phyloP scores from a whole-genome alignment of 2,329 filamentous ascomycete species.

The Apiospora phragmitis region DNA sequence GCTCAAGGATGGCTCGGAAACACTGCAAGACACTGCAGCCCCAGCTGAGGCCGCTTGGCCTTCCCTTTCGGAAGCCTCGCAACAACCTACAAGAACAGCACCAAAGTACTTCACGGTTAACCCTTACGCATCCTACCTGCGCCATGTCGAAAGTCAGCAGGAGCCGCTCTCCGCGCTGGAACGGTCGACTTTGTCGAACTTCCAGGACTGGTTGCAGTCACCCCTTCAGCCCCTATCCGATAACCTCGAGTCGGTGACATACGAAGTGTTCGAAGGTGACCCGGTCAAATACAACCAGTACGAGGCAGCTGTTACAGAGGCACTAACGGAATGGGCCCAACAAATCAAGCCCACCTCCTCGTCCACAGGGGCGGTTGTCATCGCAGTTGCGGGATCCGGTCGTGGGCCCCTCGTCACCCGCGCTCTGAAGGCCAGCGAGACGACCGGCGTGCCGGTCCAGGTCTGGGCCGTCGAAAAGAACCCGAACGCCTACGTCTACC shows the following conservation, averaged over 20 bases:
- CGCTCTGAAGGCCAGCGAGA: slow-evolving; percentile 76
- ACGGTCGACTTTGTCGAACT: slow-evolving; percentile 51
- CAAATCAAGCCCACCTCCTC: slow-evolving; percentile 75
- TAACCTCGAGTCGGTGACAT: slow-evolving; percentile 95
- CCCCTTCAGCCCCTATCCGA: slow-evolving; percentile 93
- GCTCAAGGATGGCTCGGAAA: slow-evolving; percentile 27
- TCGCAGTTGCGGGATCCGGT: slow-evolving; percentile 91
- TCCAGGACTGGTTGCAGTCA: slow-evolving; percentile 94
- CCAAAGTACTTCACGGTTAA: slow-evolving; percentile 37
- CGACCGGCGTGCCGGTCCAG: slow-evolving; percentile 75
- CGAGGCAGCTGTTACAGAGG: slow-evolving; percentile 78
- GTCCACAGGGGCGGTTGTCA: slow-evolving; percentile 69
- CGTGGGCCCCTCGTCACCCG: slow-evolving; percentile 89
- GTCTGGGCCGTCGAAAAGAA: slow-evolving; percentile 98
- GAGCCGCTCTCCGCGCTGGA: slow-evolving; percentile 57
- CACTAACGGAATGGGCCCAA: slow-evolving; percentile 75
- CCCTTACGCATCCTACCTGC: slow-evolving; percentile 73
- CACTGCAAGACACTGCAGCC: slow-evolving; percentile 31
- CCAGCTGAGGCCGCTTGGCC: slow-evolving; percentile 61
- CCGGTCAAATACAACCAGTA: slow-evolving; percentile 98
- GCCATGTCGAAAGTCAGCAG: slow-evolving; percentile 82
- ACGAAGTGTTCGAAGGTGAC: slow-evolving; percentile 98
- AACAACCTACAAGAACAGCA: slow-evolving; percentile 41
- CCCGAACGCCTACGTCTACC: slow-evolving; percentile 91
- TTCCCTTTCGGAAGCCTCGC: slow-evolving; percentile 67